Evolutionary conservation across 768 basidiomycete species (phyloP), one percentile per base, ranked within the genome.

Genomic region (Phlegmacium glaucopus): DNA sequence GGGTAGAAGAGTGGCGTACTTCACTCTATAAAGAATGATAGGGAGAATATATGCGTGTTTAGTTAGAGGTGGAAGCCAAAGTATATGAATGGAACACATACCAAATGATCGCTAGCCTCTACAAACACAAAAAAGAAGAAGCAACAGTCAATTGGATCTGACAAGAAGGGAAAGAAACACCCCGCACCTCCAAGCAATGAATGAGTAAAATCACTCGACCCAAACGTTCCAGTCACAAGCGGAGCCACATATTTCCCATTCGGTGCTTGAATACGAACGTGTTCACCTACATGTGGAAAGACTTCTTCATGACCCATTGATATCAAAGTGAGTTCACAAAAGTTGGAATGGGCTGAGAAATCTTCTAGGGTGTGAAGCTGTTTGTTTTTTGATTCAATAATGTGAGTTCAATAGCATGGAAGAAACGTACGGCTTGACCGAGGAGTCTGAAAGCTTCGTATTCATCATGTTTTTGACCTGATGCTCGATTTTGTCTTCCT

Each of bases 331-430:
- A 95, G 73, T 64, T 96, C 93, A 71, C 87, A 90, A 61, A 89
- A 94, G 70, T 95, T 90, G 45, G 85, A 87, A 62, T 96, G 94
- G 0, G 93, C 90, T 3, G 90, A 70, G 61, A 89, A 94, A 61
- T 96, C 91, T 61, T 94, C 91, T 5, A 89, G 75, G 1, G 86
- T 89, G 53, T 90, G 88, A 9, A 89, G 69, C 85, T 87, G 52
- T 17, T 26, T 50, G 26, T 17, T 9, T n/a, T 18, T 38, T n/a
- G 2, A 3, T 48, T 39, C 15, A 16, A 37, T 16, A 42, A 11
- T 2, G 34, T 12, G 26, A 40, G 26, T 13, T 22, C 16, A 47
- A 4, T 28, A 25, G 39, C n/a, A 42, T n/a, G 26, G 36, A 22
- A 66, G 60, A 43, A 54, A 72, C 71, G 16, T 47, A 85, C 85